Percentiles rank a stretch among this genome's conserved stretches.
These are phyloP conservation scores for Fusarium sp. DNA, from an alignment of 2,329 filamentous ascomycete species.

Conservation along the genomic window DNA sequence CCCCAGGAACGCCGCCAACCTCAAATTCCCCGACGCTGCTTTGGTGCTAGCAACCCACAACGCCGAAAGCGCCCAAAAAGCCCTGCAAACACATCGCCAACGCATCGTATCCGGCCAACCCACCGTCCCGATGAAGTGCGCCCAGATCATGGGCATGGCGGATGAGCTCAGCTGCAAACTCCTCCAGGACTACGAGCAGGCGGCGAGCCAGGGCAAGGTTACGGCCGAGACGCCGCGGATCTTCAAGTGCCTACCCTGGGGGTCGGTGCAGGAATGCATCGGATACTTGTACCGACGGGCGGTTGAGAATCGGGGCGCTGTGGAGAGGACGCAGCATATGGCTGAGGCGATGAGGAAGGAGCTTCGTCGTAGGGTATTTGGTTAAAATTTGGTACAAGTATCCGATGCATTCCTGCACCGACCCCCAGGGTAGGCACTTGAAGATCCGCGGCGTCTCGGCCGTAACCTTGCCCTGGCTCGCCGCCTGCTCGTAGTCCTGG, in stretches of 20 bases:
- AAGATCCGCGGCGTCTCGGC: constrained; percentile 44
- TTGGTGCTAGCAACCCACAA: constrained; percentile 65
- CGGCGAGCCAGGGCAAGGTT: background rate
- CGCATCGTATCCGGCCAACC: constrained; percentile 48
- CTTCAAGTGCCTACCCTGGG: constrained; percentile 53
- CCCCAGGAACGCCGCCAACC: constrained; percentile 8
- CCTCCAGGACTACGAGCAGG: constrained; percentile 49
- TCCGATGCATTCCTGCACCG: constrained; percentile 49
- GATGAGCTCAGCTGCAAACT: constrained; percentile 62
- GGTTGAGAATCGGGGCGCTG: constrained; percentile 51
- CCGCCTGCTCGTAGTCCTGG: constrained; percentile 44
- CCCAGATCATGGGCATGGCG: constrained; percentile 65
- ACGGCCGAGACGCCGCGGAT: constrained; percentile 40
- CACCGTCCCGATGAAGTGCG: constrained; percentile 53
- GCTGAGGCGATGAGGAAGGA: constrained; percentile 43
- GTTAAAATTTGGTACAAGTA: constrained; percentile 46
- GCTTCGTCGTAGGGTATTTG: constrained; percentile 41
- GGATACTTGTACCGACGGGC: constrained; percentile 51
- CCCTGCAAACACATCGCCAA: constrained; percentile 52
- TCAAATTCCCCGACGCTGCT: constrained; percentile 54
- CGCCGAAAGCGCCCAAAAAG: constrained; percentile 50
- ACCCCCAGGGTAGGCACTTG: constrained; percentile 53
- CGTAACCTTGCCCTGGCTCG: background rate
- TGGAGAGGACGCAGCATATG: constrained; percentile 45
- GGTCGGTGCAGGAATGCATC: constrained; percentile 50